A percentile compares a stretch with the other conserved stretches of the same genome.
Evolutionary conservation across 352 stramenopile genomes (phyloP).

Genomic region (Phytophthora pini): DNA sequence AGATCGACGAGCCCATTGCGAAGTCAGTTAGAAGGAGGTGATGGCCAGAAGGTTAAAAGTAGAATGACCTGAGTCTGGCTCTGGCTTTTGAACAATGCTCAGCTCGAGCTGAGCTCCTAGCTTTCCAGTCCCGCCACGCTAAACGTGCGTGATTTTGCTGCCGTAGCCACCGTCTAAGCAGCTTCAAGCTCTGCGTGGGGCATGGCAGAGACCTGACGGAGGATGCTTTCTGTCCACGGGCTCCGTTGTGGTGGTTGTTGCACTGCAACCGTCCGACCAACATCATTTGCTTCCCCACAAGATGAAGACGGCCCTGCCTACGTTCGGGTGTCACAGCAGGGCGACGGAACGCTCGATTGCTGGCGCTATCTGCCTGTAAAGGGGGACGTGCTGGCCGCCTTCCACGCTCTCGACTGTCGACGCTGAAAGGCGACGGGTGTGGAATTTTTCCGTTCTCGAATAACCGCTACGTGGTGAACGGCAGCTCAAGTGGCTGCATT

Average conservation of each 20-base stretch:
- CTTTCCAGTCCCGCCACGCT: not conserved
- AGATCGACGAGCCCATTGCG: constrained; percentile 22
- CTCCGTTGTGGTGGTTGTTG: constrained; percentile 17
- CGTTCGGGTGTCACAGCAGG: constrained; percentile 21
- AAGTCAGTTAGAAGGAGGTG: not conserved
- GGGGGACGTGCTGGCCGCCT: not conserved
- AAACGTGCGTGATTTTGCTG: constrained; percentile 15
- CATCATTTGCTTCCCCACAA: constrained; percentile 26
- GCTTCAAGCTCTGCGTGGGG: constrained; percentile 4
- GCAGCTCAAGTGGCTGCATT: constrained; percentile 13
- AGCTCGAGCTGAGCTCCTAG: constrained; percentile 2
- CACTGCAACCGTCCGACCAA: not conserved
- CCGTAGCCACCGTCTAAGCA: not conserved
- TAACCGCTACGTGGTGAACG: too few relatives aligned
- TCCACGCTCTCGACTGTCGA: not conserved
- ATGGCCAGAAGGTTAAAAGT: constrained; percentile 1
- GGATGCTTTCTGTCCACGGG: constrained; percentile 16
- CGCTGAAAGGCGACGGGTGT: not conserved
- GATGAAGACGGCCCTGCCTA: constrained; percentile 23
- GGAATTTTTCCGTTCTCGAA: not conserved
- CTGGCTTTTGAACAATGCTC: not conserved
- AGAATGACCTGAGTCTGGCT: constrained; percentile 15
- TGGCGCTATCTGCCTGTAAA: not conserved
- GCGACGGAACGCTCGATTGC: constrained; percentile 25
- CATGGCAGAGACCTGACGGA: constrained; percentile 5